Evolutionary conservation across 805 yeast genomes (phyloP), one percentile per base, ranked within the genome.

Genomic region (Yarrowia porcina): DNA sequence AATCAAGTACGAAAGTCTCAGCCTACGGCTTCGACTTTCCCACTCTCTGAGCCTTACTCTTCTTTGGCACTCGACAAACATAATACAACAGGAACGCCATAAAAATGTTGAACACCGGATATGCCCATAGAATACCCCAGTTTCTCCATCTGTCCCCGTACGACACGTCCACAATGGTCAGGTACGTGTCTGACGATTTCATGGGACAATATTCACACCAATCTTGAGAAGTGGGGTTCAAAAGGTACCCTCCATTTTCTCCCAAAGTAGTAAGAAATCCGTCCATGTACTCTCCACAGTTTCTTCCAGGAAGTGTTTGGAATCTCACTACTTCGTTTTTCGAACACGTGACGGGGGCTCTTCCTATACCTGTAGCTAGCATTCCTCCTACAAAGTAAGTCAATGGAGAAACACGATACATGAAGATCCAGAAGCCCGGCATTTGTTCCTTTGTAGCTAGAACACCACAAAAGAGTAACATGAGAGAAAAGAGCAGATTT

Each of bases 401-500:
- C 72, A 81, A 79, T 4, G 78, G 93, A 3, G 88, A 85, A 12
- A 78, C 78, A 66, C 87, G 80, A 81, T 87, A 84, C 90, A 89
- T 86, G 72, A 86, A 88, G 54, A 81, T 83, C 96, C 94, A 88
- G 77, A 89, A 89, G 1, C 88, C 84, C 7, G 93, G 92, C 84
- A 88, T 81, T 52, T 78, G 71, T 3, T 64, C 54, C 10, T 75
- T 74, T 17, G 83, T 81, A 68, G 84, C 88, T 61, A 84, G 76
- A 64, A 86, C 85, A 76, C 90, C 89, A 70, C 87, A 79, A 75
- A 87, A 87, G 20, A 84, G 75, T 60, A 85, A 77, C 66, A 81
- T 72, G 69, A 86, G 80, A 30, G 85, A 75, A 69, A 82, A 79
- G 63, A 81, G 73, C 67, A 86, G 71, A 44, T 85, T 79, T 57